Evolutionary conservation across 345 rosid species (phyloP).

Genomic region (Gossypium anomalum): DNA sequence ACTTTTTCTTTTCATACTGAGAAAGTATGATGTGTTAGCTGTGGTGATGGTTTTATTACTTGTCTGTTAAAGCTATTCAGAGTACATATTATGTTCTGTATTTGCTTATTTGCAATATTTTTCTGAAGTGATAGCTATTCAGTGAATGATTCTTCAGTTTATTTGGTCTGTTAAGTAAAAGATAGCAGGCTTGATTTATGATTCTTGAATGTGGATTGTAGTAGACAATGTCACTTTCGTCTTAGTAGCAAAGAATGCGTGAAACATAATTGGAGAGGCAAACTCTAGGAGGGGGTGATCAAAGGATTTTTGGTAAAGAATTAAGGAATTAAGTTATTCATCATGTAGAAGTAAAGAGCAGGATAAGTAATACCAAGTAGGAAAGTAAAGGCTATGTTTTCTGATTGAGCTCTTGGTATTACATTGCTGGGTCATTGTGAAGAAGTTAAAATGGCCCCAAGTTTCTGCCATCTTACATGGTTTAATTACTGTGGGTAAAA

Average conservation of each 20-base stretch:
- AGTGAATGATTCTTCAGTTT: not conserved
- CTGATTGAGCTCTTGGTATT: not conserved
- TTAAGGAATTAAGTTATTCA: not conserved
- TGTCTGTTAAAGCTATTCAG: not conserved
- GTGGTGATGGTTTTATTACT: not conserved
- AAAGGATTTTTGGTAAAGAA: not conserved
- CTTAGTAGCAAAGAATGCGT: not conserved
- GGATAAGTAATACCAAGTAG: not conserved
- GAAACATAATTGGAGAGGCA: not conserved
- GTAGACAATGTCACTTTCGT: not conserved
- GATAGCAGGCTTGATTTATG: not conserved
- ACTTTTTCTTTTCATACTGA: not conserved
- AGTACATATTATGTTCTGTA: not conserved
- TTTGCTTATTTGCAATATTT: not conserved
- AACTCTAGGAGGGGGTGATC: not conserved
- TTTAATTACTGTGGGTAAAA: not conserved
- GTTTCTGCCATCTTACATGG: not conserved
- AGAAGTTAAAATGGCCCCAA: not conserved
- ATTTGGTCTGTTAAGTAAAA: not conserved
- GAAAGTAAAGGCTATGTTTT: not conserved
- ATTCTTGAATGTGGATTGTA: not conserved
- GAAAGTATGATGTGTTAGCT: conserved; percentile 15
- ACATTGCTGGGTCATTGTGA: not conserved
- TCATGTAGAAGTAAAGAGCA: not conserved
- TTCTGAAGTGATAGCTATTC: not conserved